Conservation (phyloP, 108 stramenopile genomes). For the Mayamaea pseudoterrestris region DNA sequence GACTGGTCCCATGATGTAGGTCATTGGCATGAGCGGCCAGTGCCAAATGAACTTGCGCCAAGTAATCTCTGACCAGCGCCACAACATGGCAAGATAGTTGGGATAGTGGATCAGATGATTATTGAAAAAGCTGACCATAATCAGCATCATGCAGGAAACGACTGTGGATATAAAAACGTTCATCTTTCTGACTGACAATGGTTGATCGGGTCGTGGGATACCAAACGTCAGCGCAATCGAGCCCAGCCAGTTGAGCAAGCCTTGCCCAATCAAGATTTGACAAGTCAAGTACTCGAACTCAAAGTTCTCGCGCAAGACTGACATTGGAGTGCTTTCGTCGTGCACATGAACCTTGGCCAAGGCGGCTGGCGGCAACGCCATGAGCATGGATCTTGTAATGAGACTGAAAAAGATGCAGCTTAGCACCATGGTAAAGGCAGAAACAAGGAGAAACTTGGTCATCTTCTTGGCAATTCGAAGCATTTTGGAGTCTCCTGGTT, state of each 20-base stretch:
- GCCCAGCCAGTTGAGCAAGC: conserved; percentile 20
- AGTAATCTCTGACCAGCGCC: not conserved
- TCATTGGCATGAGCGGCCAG: conserved; percentile 9
- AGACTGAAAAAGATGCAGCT: conserved; percentile 18
- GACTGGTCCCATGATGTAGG: not conserved
- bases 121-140: conserved; percentile 20
- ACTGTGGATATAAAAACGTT: conserved; percentile 13
- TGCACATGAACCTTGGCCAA: not conserved
- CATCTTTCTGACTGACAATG: conserved; percentile 3
- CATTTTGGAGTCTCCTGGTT: conserved; percentile 1
- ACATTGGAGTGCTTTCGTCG: conserved; percentile 8
- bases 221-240: conserved; percentile 13
- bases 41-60: conserved; percentile 9
- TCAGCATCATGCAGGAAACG: conserved; percentile 2
- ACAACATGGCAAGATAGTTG: conserved; percentile 12
- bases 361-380: not conserved
- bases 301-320: conserved; percentile 5
- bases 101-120: conserved; percentile 13
- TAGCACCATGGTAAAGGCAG: conserved; percentile 13
- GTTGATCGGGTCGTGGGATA: conserved; percentile 12
- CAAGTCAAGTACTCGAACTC: conserved; percentile 25
- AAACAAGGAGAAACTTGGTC: conserved; percentile 11
- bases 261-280: conserved; percentile 17
- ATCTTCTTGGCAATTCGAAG: conserved; percentile 11
- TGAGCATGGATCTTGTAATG: not conserved